phyloP scores from a whole-genome alignment of 495 filamentous ascomycete species.

The Penicillium mononematosum region DNA sequence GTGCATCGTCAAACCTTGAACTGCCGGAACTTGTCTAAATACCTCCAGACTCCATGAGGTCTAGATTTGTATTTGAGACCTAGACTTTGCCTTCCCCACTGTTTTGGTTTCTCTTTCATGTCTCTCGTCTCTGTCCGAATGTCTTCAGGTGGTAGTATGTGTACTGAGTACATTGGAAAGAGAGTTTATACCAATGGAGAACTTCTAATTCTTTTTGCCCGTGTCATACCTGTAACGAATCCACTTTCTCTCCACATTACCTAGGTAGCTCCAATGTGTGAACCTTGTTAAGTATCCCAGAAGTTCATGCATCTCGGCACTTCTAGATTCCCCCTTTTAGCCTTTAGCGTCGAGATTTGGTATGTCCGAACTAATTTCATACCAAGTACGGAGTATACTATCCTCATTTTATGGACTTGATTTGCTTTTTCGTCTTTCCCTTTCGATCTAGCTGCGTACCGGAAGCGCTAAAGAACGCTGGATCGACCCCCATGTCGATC shows the following conservation, averaged over 20 bases:
- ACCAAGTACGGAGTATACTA: not conserved
- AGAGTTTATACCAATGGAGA: not conserved
- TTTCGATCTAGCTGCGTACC: constrained; percentile 28
- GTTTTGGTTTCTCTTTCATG: not conserved
- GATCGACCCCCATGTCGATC: constrained; percentile 21
- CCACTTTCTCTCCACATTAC: not conserved
- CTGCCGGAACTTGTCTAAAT: constrained; percentile 17
- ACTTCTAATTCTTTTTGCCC: not conserved
- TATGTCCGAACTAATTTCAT: not conserved
- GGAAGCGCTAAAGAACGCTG: constrained; percentile 21
- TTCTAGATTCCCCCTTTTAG: constrained; percentile 16
- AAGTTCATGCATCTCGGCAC: constrained; percentile 18
- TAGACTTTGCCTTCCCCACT: not conserved
- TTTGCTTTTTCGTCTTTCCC: constrained; percentile 26
- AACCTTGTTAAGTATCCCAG: constrained; percentile 15
- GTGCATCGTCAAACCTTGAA: constrained; percentile 29
- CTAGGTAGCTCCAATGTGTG: constrained; percentile 6
- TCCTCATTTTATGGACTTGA: constrained; percentile 14
- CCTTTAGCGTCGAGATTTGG: constrained; percentile 5
- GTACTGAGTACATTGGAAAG: not conserved
- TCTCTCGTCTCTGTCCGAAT: constrained; percentile 1
- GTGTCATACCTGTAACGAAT: constrained; percentile 8
- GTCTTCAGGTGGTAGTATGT: not conserved
- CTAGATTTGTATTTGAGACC: constrained; percentile 15
- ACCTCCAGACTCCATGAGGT: constrained; percentile 8